Percentiles rank a stretch among this genome's conserved stretches.
phyloP scores from a whole-genome alignment of 805 yeast species.

The Saccharomycopsis sp. region DNA sequence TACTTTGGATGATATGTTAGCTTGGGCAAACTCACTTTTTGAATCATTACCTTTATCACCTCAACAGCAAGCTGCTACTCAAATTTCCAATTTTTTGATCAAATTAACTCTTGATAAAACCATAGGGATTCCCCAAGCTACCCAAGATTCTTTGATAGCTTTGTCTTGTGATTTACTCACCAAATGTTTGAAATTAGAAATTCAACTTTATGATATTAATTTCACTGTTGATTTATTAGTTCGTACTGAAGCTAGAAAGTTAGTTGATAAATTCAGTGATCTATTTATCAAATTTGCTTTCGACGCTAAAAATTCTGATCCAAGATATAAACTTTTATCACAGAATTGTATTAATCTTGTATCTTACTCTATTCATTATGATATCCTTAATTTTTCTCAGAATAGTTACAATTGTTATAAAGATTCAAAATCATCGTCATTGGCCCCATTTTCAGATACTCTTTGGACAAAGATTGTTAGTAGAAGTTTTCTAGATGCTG shows the following conservation, averaged over 20 bases:
- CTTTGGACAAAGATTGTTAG: conserved; percentile 24
- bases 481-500: neutral
- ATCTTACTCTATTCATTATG: conserved; percentile 34
- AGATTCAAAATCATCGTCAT: conserved; percentile 24
- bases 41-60: conserved; percentile 38
- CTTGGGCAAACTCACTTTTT: conserved; percentile 45
- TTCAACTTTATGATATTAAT: conserved; percentile 20
- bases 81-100: conserved; percentile 38
- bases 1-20: conserved; percentile 33
- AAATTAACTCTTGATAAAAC: conserved; percentile 20
- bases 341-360: conserved; percentile 21
- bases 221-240: conserved; percentile 30
- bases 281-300: conserved; percentile 19
- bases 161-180: conserved; percentile 12
- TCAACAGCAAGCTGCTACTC: conserved; percentile 41
- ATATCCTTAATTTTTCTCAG: conserved; percentile 34
- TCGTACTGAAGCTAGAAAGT: conserved; percentile 37
- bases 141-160: conserved; percentile 8
- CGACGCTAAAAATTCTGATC: conserved; percentile 1
- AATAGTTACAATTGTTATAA: conserved; percentile 27
- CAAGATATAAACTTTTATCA: conserved; percentile 3
- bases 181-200: conserved; percentile 16
- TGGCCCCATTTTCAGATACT: conserved; percentile 22
- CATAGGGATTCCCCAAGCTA: neutral
- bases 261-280: conserved; percentile 35